Evolutionary conservation across 1,284 basidiomycete genomes (phyloP).

Genomic region (Lentinula novae-zelandiae): DNA sequence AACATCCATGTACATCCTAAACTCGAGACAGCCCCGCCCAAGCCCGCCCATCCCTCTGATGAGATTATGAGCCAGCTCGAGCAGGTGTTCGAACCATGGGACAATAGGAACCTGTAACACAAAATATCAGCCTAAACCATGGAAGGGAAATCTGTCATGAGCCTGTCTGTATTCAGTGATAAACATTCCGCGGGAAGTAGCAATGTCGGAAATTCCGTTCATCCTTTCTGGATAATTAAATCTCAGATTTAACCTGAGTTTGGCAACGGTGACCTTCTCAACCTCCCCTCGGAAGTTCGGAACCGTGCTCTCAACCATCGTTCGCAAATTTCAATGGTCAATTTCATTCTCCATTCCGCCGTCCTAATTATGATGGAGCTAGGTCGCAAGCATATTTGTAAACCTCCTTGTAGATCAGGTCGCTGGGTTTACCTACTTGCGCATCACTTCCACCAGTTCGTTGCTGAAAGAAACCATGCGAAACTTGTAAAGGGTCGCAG

Average conservation of each 20-base stretch:
- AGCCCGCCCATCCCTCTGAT: conserved; percentile 19
- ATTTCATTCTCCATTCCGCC: conserved; percentile 19
- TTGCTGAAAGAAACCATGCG: conserved; percentile 11
- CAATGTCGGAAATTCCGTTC: conserved; percentile 20
- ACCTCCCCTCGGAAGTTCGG: background rate
- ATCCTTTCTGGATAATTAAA: conserved; percentile 22
- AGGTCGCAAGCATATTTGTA: background rate
- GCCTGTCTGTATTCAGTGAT: background rate
- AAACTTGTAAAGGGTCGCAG: conserved; percentile 4
- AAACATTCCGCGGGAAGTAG: conserved; percentile 21
- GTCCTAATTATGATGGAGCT: conserved; percentile 18
- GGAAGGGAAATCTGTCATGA: background rate
- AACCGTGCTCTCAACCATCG: conserved; percentile 18
- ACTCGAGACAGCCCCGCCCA: conserved; percentile 22
- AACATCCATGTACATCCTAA: conserved; percentile 18
- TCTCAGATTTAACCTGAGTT: background rate
- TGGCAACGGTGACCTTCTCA: background rate
- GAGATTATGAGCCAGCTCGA: conserved; percentile 22
- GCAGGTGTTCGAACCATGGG: conserved; percentile 20
- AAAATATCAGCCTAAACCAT: background rate
- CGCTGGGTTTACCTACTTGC: conserved; percentile 17
- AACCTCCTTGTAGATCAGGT: background rate
- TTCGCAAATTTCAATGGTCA: conserved; percentile 4
- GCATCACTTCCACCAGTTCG: conserved; percentile 17
- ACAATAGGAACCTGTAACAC: conserved; percentile 22